Conservation (phyloP, 768 basidiomycete species). For the Boletus pseudo-olivaceus region DNA sequence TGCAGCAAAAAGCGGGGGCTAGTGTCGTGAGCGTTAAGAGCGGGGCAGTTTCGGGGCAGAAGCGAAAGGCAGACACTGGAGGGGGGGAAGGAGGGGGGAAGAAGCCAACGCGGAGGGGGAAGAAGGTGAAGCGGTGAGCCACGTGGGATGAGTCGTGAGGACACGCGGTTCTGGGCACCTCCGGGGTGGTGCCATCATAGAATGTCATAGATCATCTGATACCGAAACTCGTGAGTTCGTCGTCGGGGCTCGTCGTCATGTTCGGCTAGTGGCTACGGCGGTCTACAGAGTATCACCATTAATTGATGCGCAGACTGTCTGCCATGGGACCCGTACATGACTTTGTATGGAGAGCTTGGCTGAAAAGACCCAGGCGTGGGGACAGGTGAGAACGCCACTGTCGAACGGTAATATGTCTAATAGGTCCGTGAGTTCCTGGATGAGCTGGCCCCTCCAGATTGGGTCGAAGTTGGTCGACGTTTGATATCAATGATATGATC, state of each 20-base stretch:
- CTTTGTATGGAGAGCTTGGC: not conserved
- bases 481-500: no score
- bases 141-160: not conserved
- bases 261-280: not conserved
- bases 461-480: no score
- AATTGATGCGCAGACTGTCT: no score
- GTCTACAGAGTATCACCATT: not conserved
- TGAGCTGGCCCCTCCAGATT: not conserved
- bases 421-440: not conserved
- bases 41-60: slow-evolving; percentile 39
- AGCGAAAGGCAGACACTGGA: slow-evolving; percentile 50
- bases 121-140: slow-evolving; percentile 37
- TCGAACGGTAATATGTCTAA: not conserved
- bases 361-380: not conserved
- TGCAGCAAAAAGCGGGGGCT: slow-evolving; percentile 45
- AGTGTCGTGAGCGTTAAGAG: slow-evolving; percentile 77
- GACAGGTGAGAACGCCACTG: not conserved
- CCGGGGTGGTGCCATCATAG: not conserved
- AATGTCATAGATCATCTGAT: not conserved
- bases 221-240: no score
- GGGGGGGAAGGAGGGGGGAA: slow-evolving; percentile 38
- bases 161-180: not conserved
- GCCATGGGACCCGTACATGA: no score
- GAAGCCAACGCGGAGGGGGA: slow-evolving; percentile 47
- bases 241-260: not conserved